A percentile compares a stretch with the other conserved stretches of the same genome.
These are phyloP conservation scores for Coemansia sp. DNA, from an alignment of 192 early-diverging fungal species.

Conservation along the genomic window DNA sequence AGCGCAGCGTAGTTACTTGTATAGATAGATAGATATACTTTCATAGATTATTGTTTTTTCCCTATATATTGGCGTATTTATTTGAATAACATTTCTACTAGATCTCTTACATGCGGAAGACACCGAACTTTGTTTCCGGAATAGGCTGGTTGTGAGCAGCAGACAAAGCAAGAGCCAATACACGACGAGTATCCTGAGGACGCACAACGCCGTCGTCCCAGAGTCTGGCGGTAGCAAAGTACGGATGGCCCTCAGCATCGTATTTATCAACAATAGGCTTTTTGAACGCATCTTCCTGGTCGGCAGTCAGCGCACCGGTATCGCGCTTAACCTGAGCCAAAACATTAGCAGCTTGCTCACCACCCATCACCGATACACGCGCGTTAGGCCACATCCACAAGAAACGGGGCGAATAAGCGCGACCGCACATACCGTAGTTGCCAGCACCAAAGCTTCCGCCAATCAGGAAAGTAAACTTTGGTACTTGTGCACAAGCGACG, in stretches of 20 bases:
- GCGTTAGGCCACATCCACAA: conserved; percentile 96
- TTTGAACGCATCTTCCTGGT: conserved; percentile 83
- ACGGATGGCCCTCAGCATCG: conserved; percentile 94
- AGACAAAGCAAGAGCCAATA: conserved; percentile 82
- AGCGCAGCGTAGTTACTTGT: neutral
- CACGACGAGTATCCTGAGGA: conserved; percentile 81
- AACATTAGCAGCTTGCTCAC: conserved; percentile 92
- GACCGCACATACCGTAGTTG: conserved; percentile 98
- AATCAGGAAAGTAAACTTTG: conserved; percentile 87
- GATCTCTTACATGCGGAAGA: conserved; percentile 99
- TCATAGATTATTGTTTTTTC: neutral
- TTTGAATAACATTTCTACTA: too few species aligned
- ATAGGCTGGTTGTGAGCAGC: conserved; percentile 74
- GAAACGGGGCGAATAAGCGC: conserved; percentile 90
- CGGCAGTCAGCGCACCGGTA: conserved; percentile 70
- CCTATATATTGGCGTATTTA: neutral
- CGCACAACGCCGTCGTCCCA: conserved; percentile 97
- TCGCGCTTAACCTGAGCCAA: conserved; percentile 85
- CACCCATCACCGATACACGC: conserved; percentile 96
- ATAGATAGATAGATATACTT: neutral
- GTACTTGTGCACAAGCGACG: conserved; percentile 88
- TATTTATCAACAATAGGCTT: conserved; percentile 77
- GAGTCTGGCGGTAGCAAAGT: conserved; percentile 83
- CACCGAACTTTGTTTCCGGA: conserved; percentile 79
- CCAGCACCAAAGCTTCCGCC: conserved; percentile 80